Percentiles rank a stretch among this genome's conserved stretches.
phyloP scores from a whole-genome alignment of 2,329 filamentous ascomycete species.

The Clonostachys solani region DNA sequence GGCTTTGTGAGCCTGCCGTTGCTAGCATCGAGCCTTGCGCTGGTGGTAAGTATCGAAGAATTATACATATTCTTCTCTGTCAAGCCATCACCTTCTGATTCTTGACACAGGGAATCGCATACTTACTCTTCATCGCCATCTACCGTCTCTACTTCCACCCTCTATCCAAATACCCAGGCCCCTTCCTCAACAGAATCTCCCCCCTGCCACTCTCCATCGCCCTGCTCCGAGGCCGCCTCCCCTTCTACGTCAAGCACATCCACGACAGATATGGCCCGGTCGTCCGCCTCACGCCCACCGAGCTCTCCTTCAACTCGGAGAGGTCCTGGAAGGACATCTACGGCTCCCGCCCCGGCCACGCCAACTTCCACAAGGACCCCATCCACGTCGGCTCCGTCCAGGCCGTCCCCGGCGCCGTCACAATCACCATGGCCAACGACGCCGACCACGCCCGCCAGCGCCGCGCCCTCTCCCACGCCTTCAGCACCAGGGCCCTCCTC shows the following conservation, averaged over 20 bases:
- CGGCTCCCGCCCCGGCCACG: conserved; percentile 14
- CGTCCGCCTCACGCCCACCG: conserved; percentile 32
- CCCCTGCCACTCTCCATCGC: conserved; percentile 4
- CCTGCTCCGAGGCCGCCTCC: conserved; percentile 9
- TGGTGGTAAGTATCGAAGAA: background rate
- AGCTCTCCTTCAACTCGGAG: conserved; percentile 29
- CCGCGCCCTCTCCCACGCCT: conserved; percentile 20
- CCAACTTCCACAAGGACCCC: conserved; percentile 11
- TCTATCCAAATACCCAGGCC: conserved; percentile 16
- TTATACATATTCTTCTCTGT: background rate
- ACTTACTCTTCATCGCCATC: conserved; percentile 5
- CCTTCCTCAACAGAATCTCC: conserved; percentile 8
- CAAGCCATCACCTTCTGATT: background rate
- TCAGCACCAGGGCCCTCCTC: conserved; percentile 18
- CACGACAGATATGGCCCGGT: conserved; percentile 24
- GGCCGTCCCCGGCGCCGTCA: conserved; percentile 22
- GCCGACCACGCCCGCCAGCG: conserved; percentile 25
- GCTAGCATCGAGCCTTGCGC: too few species aligned
- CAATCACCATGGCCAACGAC: conserved; percentile 22
- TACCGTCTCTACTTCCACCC: conserved; percentile 24
- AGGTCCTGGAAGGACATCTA: conserved; percentile 35
- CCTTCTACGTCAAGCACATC: conserved; percentile 11
- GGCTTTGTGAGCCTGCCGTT: too few species aligned
- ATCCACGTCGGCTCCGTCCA: conserved; percentile 12
- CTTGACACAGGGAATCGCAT: conserved; percentile 1